Evolutionary conservation across 2,329 filamentous ascomycete species (phyloP).

Genomic region (Aspergillus ustus): DNA sequence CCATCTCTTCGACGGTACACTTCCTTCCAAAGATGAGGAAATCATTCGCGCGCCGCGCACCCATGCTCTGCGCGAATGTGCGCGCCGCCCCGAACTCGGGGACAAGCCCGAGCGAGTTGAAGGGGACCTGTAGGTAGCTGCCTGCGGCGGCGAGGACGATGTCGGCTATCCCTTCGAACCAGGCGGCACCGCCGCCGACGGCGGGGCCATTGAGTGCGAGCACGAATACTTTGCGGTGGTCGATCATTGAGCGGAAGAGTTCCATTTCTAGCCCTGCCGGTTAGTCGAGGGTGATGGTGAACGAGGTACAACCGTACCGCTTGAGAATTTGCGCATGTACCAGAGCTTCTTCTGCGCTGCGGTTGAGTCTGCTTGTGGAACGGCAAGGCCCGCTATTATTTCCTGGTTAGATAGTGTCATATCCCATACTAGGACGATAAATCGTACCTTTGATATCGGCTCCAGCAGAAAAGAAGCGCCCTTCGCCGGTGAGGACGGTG

Average conservation of each 20-base stretch:
- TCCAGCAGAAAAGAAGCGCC: constrained; percentile 16
- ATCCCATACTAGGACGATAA: background rate
- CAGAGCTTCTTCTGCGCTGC: constrained; percentile 14
- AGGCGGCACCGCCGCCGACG: constrained; percentile 56
- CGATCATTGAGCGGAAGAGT: constrained; percentile 52
- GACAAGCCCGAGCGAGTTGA: constrained; percentile 53
- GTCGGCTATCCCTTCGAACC: constrained; percentile 56
- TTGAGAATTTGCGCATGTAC: constrained; percentile 15
- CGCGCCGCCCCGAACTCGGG: constrained; percentile 55
- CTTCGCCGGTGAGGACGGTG: constrained; percentile 16
- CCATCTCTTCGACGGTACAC: constrained; percentile 48
- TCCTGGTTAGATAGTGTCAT: background rate
- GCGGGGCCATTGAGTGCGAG: constrained; percentile 57
- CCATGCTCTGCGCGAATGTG: constrained; percentile 53
- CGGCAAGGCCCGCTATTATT: background rate
- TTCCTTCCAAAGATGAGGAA: constrained; percentile 58
- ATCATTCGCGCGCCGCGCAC: constrained; percentile 57
- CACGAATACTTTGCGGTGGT: constrained; percentile 57
- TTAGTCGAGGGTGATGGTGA: background rate
- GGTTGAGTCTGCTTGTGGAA: background rate
- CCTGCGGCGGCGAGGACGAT: constrained; percentile 53
- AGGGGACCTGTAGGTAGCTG: constrained; percentile 55
- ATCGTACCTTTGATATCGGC: constrained; percentile 11
- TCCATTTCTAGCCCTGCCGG: constrained; percentile 16
- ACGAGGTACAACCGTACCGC: background rate